phyloP scores from a whole-genome alignment of 306 rosid species.

The Carpinus fangiana region DNA sequence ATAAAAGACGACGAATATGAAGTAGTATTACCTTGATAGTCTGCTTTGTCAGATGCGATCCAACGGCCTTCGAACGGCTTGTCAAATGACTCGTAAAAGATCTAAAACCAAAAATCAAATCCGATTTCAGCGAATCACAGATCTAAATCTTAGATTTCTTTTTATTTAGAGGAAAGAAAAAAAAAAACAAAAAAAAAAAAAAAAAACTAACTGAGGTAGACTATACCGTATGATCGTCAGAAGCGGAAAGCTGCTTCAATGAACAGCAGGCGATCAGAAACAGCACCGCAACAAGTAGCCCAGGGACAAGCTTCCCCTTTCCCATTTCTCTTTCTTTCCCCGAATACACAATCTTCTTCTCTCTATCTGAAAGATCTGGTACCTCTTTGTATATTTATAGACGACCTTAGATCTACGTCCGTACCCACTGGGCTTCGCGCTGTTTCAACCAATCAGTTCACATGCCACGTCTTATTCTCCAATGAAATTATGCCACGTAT shows the following conservation, averaged over 20 bases:
- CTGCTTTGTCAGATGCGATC: slow-evolving; percentile 72
- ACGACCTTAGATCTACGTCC: slow-evolving; percentile 43
- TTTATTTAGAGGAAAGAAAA: background rate
- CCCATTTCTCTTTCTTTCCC: slow-evolving; percentile 19
- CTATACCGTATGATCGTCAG: slow-evolving; percentile 51
- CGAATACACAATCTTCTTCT: background rate
- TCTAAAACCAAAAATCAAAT: slow-evolving; percentile 37
- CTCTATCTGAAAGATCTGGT: slow-evolving; percentile 28
- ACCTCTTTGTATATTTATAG: background rate
- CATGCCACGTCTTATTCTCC: slow-evolving; percentile 37
- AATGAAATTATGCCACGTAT: slow-evolving; percentile 43
- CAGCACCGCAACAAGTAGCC: slow-evolving; percentile 29
- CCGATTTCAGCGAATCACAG: slow-evolving; percentile 3
- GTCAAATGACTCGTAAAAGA: slow-evolving; percentile 86
- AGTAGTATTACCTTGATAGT: slow-evolving; percentile 51
- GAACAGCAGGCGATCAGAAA: slow-evolving; percentile 45
- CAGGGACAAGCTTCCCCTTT: slow-evolving; percentile 38
- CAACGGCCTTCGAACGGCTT: slow-evolving; percentile 74
- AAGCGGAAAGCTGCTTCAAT: slow-evolving; percentile 49
- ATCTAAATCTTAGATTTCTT: background rate
- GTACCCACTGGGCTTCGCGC: slow-evolving; percentile 28
- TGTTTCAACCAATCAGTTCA: slow-evolving; percentile 59
- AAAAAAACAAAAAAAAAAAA: no score
- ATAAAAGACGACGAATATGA: background rate
- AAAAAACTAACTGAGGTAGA: background rate